Base-by-base conservation (phyloP, 1,139 yeast genomes). In the Zygosaccharomyces sapae region DNA sequence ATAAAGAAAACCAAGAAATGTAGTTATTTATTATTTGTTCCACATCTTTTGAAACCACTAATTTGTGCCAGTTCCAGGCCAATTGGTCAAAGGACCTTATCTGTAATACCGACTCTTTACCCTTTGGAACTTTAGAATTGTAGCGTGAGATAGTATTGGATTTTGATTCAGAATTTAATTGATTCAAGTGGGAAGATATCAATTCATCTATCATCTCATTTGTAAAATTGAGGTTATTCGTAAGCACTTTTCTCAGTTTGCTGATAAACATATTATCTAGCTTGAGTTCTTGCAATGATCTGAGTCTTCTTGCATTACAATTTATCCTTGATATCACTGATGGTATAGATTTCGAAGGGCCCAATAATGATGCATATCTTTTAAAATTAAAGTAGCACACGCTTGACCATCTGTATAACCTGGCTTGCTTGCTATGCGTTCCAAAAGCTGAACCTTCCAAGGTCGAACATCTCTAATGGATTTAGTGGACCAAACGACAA, bases 401-500 rank as follows among this genome's bases (percentile, higher is more conserved):
- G 54, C 51, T 40, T 44, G 48, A 24, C 59, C 51, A 38, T 59
- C 52, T 19, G 44, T 37, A 47, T 62, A 61, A 9, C 59, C 61
- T 8, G 56, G 46, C 10, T 56, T 58, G 3, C 46, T 33, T 2
- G 56, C 57, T 10, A 59, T 37, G 12, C 53, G 51, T 22, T 42
- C 43, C 25, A 57, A 37, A 9, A 53, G 29, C 10, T 43, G 47
- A 12, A 62, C 40, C 36, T 59, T 58, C 66, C 67, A 63, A 5
- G 53, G 61, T 39, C 65, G 70, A n/a, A 75, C 70, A 31, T 60
- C 59, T 18, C 61, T 59, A 4, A 57, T 53, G 1, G 53, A 52
- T n/a, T 59, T 60, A 0, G 77, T 65, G 0, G 70, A 52, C 46
- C 75, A 56, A 37, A 71, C 63, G 12, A 78, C 55, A 12, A 78